These are phyloP conservation scores for Dactylellina drechsleri DNA, from an alignment of 2,329 filamentous ascomycete genomes.

Conservation along the genomic window DNA sequence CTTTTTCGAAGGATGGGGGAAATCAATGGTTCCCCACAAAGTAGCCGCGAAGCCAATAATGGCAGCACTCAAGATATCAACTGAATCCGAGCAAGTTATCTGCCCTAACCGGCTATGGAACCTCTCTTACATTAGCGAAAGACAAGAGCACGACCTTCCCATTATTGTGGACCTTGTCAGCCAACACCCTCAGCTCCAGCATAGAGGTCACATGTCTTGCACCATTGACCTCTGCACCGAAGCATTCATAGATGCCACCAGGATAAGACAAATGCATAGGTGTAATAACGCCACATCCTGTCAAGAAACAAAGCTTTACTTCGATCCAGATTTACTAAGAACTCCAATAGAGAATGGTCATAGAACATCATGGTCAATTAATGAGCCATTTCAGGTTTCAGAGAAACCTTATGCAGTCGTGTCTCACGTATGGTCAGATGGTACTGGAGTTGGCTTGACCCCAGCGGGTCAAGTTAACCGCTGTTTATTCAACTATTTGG, in stretches of 20 bases:
- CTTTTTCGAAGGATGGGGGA: slow-evolving; percentile 11
- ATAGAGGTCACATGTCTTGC: slow-evolving; percentile 18
- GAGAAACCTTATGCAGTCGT: slow-evolving; percentile 56
- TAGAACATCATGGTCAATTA: slow-evolving; percentile 14
- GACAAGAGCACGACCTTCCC: slow-evolving; percentile 20
- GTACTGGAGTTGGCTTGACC: slow-evolving; percentile 57
- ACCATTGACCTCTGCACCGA: slow-evolving; percentile 8
- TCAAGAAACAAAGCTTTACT: slow-evolving; percentile 1
- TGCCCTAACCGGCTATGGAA: slow-evolving; percentile 25
- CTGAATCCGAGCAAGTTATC: background rate
- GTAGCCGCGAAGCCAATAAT: slow-evolving; percentile 10
- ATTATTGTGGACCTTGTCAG: slow-evolving; percentile 1
- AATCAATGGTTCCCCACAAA: slow-evolving; percentile 5
- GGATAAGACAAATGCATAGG: slow-evolving; percentile 15
- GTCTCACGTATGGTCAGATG: slow-evolving; percentile 60
- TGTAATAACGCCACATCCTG: slow-evolving; percentile 11
- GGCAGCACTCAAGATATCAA: background rate
- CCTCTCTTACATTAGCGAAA: slow-evolving; percentile 3
- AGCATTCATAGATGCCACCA: slow-evolving; percentile 17
- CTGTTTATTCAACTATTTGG: slow-evolving; percentile 58
- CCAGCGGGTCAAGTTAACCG: slow-evolving; percentile 57
- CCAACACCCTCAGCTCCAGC: slow-evolving; percentile 7
- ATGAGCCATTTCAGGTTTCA: slow-evolving; percentile 8
- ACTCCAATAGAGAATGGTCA: background rate
- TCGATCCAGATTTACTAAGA: slow-evolving; percentile 16